phyloP scores from a whole-genome alignment of 306 rosid species.

The Abrus precatorius region DNA sequence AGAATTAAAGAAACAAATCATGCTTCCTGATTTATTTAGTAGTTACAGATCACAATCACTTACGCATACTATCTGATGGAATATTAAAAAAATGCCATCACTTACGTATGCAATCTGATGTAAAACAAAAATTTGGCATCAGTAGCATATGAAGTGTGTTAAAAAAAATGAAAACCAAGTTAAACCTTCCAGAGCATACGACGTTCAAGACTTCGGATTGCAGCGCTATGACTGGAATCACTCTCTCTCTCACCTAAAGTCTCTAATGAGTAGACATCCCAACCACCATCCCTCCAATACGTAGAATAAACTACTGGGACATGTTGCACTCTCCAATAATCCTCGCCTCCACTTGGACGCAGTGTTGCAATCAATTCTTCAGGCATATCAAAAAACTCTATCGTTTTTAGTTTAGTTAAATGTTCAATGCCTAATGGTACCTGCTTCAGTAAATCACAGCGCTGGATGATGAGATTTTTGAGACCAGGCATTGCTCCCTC shows the following conservation, averaged over 20 bases:
- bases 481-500: conserved; percentile 77
- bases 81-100: neutral
- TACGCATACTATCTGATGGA: neutral
- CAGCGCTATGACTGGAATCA: conserved; percentile 29
- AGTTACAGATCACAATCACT: neutral
- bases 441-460: conserved; percentile 57
- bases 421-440: conserved; percentile 71
- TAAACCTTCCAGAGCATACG: conserved; percentile 58
- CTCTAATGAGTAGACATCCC: conserved; percentile 70
- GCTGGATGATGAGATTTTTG: conserved; percentile 67
- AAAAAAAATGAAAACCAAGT: neutral
- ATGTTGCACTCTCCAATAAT: conserved; percentile 59
- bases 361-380: conserved; percentile 57
- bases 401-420: conserved; percentile 61
- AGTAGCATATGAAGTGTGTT: neutral
- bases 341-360: conserved; percentile 58
- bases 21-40: conserved; percentile 31
- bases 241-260: conserved; percentile 48
- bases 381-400: conserved; percentile 82
- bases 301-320: conserved; percentile 65
- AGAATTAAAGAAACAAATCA: conserved; percentile 21
- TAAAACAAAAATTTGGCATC: conserved; percentile 19
- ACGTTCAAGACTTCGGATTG: conserved; percentile 42
- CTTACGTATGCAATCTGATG: neutral
- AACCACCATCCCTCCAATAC: conserved; percentile 69